Evolutionary conservation across 371 early-diverging fungal genomes (phyloP).

Genomic region (Actinomortierella ambigua): DNA sequence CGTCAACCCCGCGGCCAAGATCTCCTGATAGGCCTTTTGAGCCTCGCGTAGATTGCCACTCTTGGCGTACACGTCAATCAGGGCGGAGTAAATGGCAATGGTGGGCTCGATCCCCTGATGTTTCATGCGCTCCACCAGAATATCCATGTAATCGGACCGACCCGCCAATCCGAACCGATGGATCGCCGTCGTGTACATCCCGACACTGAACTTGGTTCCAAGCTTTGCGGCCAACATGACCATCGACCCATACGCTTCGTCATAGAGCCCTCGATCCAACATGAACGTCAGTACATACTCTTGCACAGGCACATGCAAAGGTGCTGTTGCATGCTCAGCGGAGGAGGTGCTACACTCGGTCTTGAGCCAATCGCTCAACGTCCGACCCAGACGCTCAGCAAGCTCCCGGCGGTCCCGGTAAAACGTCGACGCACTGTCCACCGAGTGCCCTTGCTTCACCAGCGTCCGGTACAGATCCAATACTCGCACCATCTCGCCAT

Average conservation of each 20-base stretch:
- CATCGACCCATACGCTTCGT: slow-evolving; percentile 18
- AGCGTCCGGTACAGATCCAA: slow-evolving; percentile 23
- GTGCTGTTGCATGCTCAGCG: too few relatives aligned
- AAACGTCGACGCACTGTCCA: slow-evolving; percentile 33
- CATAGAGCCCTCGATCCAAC: slow-evolving; percentile 26
- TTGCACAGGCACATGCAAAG: slow-evolving; percentile 8
- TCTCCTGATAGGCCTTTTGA: slow-evolving; percentile 30
- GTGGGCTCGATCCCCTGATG: slow-evolving; percentile 36
- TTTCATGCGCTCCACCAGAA: slow-evolving; percentile 24
- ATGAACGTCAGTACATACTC: slow-evolving; percentile 29
- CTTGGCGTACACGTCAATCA: slow-evolving; percentile 39
- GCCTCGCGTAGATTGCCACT: slow-evolving; percentile 41
- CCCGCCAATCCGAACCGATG: slow-evolving; percentile 35
- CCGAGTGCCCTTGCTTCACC: slow-evolving; percentile 17
- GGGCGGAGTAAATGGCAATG: slow-evolving; percentile 30
- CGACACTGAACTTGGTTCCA: slow-evolving; percentile 18
- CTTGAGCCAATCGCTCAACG: slow-evolving; percentile 21
- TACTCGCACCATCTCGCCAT: slow-evolving; percentile 30
- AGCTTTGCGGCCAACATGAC: slow-evolving; percentile 5
- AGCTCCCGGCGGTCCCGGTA: slow-evolving; percentile 29
- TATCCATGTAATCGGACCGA: slow-evolving; percentile 39
- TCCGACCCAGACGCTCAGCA: slow-evolving; percentile 9
- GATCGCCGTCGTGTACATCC: slow-evolving; percentile 29
- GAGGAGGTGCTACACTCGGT: slow-evolving; percentile 12
- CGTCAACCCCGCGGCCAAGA: slow-evolving; percentile 21